These are phyloP conservation scores for Cladosporium cucumerinum DNA, from an alignment of 2,329 filamentous ascomycete species.

Conservation along the genomic window DNA sequence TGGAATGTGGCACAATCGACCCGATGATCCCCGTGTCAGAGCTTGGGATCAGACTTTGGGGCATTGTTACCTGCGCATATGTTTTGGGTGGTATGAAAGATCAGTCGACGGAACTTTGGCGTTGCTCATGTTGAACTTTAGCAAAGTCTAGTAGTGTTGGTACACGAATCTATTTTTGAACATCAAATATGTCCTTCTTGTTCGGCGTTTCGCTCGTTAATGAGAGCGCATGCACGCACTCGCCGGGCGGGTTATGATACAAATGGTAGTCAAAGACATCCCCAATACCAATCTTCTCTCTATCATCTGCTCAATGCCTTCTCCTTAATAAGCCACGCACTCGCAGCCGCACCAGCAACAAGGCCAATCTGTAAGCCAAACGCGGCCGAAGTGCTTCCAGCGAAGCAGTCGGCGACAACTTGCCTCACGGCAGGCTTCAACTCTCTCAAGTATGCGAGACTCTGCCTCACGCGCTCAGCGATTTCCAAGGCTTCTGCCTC, in stretches of 20 bases:
- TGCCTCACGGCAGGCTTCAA: constrained; percentile 59
- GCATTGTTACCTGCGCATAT: not conserved
- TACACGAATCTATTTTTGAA: not conserved
- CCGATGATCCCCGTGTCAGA: not conserved
- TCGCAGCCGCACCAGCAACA: constrained; percentile 48
- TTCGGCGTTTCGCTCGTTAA: not conserved
- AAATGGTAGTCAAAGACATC: not conserved
- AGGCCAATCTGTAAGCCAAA: constrained; percentile 51
- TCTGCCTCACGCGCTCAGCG: constrained; percentile 66
- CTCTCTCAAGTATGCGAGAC: constrained; percentile 63
- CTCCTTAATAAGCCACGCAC: constrained; percentile 46
- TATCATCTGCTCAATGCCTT: constrained; percentile 33
- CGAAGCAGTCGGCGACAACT: constrained; percentile 66
- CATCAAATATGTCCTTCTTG: not conserved
- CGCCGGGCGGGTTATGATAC: not conserved
- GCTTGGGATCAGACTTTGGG: not conserved
- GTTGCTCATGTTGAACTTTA: no score
- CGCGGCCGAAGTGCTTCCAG: constrained; percentile 51
- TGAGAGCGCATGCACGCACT: not conserved
- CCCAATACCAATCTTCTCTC: not conserved
- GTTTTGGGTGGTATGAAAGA: not conserved
- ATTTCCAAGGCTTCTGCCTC: constrained; percentile 62
- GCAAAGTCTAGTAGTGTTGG: not conserved
- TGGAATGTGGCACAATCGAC: not conserved
- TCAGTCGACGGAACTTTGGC: not conserved